These are phyloP conservation scores for Teratosphaeria zuluensis DNA, from an alignment of 2,329 filamentous ascomycete genomes.

Conservation along the genomic window DNA sequence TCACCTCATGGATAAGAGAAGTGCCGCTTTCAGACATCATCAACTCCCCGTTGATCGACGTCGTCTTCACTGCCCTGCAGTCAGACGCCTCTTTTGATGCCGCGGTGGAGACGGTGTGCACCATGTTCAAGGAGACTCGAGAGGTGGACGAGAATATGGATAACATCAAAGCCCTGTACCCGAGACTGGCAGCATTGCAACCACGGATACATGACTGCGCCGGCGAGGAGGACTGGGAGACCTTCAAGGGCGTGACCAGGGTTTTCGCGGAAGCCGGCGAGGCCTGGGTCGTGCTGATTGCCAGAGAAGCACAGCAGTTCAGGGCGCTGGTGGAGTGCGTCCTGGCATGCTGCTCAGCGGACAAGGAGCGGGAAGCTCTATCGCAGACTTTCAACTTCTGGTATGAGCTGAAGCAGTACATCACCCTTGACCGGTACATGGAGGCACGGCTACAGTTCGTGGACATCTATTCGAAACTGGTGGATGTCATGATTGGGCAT, in stretches of 20 bases:
- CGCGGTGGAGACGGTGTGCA: slow-evolving; percentile 84
- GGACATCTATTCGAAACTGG: slow-evolving; percentile 77
- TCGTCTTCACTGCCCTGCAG: slow-evolving; percentile 68
- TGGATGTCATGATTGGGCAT: slow-evolving; percentile 86
- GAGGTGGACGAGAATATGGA: slow-evolving; percentile 86
- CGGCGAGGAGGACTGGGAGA: slow-evolving; percentile 72
- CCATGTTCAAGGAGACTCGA: slow-evolving; percentile 81
- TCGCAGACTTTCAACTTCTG: slow-evolving; percentile 93
- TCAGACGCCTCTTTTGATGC: slow-evolving; percentile 72
- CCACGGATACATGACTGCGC: slow-evolving; percentile 67
- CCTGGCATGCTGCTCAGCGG: slow-evolving; percentile 80
- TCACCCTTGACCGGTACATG: slow-evolving; percentile 82
- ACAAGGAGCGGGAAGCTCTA: slow-evolving; percentile 83
- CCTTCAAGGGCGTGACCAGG: slow-evolving; percentile 78
- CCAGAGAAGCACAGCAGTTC: slow-evolving; percentile 73
- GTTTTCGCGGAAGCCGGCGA: slow-evolving; percentile 90
- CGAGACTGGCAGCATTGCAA: slow-evolving; percentile 64
- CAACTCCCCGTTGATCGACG: slow-evolving; percentile 71
- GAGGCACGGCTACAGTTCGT: slow-evolving; percentile 66
- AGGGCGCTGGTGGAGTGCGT: slow-evolving; percentile 77
- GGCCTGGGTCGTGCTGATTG: slow-evolving; percentile 87
- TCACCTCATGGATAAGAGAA: slow-evolving; percentile 93
- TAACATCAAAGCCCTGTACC: slow-evolving; percentile 73
- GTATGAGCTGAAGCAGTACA: slow-evolving; percentile 96
- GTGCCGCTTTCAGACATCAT: slow-evolving; percentile 77